Evolutionary conservation across 805 yeast species (phyloP).

Genomic region (Kodamaea kaohsiungensis): DNA sequence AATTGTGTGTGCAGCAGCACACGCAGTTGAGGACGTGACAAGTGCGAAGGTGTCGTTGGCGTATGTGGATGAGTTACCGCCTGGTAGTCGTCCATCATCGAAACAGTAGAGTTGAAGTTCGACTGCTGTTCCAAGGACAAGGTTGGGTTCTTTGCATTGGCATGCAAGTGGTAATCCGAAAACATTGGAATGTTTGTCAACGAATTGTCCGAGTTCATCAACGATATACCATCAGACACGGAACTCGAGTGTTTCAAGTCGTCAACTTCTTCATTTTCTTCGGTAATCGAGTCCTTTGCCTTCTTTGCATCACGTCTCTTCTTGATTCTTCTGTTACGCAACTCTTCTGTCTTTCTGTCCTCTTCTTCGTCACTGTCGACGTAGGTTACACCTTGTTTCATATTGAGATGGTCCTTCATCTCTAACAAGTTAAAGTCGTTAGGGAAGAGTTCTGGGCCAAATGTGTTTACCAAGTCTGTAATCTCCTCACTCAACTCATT

Average conservation of each 20-base stretch:
- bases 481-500: constrained; percentile 66
- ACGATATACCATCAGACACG: constrained; percentile 59
- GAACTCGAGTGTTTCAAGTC: constrained; percentile 34
- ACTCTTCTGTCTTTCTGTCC: constrained; percentile 48
- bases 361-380: constrained; percentile 51
- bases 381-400: constrained; percentile 26
- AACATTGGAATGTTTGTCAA: constrained; percentile 66
- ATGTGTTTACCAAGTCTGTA: constrained; percentile 73
- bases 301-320: constrained; percentile 24
- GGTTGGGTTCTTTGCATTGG: constrained; percentile 25
- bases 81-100: constrained; percentile 36
- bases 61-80: constrained; percentile 12
- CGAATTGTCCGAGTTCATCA: constrained; percentile 62
- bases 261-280: constrained; percentile 8
- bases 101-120: constrained; percentile 28
- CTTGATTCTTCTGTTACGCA: constrained; percentile 44
- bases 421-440: constrained; percentile 67
- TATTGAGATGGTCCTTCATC: constrained; percentile 40
- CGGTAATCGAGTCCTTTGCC: constrained; percentile 9
- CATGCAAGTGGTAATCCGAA: constrained; percentile 47
- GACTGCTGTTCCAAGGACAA: constrained; percentile 26
- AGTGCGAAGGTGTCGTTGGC: constrained; percentile 5
- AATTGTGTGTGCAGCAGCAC: constrained; percentile 3
- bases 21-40: constrained; percentile 5
- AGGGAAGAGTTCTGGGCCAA: constrained; percentile 85